A percentile compares a stretch with the other conserved stretches of the same genome.
Conservation (phyloP, 805 yeast genomes). For the Metschnikowia similis region DNA sequence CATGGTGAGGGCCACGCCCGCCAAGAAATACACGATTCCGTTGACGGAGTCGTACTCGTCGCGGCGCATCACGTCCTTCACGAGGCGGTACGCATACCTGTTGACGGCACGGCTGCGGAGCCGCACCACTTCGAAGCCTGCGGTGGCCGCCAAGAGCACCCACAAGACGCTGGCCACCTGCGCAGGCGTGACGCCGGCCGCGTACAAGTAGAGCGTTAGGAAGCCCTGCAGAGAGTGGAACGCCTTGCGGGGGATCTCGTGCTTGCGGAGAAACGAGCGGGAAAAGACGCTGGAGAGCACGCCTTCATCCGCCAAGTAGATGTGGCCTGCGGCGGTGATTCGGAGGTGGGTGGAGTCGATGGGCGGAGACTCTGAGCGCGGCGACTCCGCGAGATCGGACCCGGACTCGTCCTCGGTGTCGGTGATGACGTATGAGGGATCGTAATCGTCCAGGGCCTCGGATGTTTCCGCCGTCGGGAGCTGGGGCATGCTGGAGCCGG, state of each 20-base stretch:
- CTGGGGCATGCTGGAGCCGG: not conserved
- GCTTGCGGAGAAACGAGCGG: conserved; percentile 53
- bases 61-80: conserved; percentile 84
- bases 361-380: not conserved
- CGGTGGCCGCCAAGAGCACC: conserved; percentile 51
- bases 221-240: conserved; percentile 90
- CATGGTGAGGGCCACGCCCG: conserved; percentile 75
- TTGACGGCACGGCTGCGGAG: conserved; percentile 62
- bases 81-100: conserved; percentile 54
- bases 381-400: not conserved
- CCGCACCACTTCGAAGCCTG: conserved; percentile 64
- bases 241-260: conserved; percentile 84
- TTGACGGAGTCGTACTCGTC: conserved; percentile 67
- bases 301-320: conserved; percentile 1
- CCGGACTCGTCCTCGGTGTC: conserved; percentile 6
- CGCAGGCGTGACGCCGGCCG: conserved; percentile 50
- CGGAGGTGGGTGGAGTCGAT: not conserved
- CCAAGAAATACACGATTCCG: conserved; percentile 84
- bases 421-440: conserved; percentile 28
- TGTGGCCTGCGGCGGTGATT: conserved; percentile 1
- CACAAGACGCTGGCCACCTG: conserved; percentile 60
- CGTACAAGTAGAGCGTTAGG: conserved; percentile 68
- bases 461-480: not conserved
- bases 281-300: conserved; percentile 4
- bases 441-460: conserved; percentile 19